Base-by-base conservation (phyloP, 306 rosid species). In the Fragaria ananassa region DNA sequence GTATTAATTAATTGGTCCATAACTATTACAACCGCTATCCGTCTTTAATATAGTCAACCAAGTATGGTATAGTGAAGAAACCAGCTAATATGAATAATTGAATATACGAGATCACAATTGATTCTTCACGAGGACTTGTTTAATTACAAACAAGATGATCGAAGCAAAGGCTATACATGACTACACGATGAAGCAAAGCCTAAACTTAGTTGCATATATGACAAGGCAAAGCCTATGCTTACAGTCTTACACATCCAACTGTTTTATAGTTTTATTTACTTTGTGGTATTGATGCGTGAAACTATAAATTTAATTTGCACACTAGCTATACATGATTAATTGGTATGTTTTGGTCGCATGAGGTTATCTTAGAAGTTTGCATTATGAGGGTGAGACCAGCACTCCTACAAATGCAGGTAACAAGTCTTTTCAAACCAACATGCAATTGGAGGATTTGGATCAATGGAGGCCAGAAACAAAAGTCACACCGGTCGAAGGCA, bases 401-500 rank as follows among this genome's bases (percentile, higher is more conserved):
- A 11, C 65, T 58, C 35, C 37, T 4, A 27, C 37, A 12, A 25
- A 4, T 27, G 37, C 37, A 25, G 37, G 65, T 60, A 27, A 29
- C 41, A 29, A 29, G 67, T 29, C 44, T 15, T 71, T 29, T 50
- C 60, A 18, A 8, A 8, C 60, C 5, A 12, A 37, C 34, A n/a
- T n/a, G n/a, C n/a, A 15, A 67, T 39, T 27, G 11, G 51, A 12
- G 1, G 51, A 47, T 47, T 4, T 13, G 51, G 19, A 10, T 61
- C 51, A 80, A 35, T 62, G 51, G 10, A 88, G 87, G 17, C 89
- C 87, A 0, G 87, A 76, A 37, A 67, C 61, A 72, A 85, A 85
- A 44, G 76, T 2, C 45, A 83, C 85, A 5, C 83, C 85, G 1
- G 83, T 81, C 15, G 83, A 67, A 23, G 91, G 87, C 77, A 85